Conservation (phyloP, 208 protist species). For the Trypanosoma brucei region DNA sequence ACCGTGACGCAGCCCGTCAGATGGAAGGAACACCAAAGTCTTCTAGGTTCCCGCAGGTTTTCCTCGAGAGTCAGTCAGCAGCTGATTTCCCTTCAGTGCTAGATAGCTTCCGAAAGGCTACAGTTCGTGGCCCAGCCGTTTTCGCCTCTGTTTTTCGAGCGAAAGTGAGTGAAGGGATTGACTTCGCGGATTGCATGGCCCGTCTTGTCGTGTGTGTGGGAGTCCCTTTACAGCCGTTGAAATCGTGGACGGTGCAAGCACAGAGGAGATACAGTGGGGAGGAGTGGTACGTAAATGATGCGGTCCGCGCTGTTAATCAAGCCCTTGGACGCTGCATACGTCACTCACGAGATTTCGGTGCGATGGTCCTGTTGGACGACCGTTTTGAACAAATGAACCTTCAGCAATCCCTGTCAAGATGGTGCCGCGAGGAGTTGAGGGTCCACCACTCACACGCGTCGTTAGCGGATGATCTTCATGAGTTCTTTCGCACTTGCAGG, state of each 20-base stretch:
- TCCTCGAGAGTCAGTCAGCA: slow-evolving; percentile 19
- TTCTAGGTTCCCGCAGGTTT: slow-evolving; percentile 1
- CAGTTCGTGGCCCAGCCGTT: slow-evolving; percentile 21
- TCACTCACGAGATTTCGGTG: slow-evolving; percentile 92
- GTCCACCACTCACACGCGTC: slow-evolving; percentile 16
- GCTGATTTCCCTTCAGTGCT: slow-evolving; percentile 15
- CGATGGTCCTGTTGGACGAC: slow-evolving; percentile 91
- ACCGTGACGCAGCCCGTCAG: neutral
- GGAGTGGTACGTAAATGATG: slow-evolving; percentile 89
- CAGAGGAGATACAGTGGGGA: slow-evolving; percentile 63
- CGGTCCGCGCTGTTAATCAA: slow-evolving; percentile 94
- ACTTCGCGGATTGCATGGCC: slow-evolving; percentile 93
- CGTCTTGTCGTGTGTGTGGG: slow-evolving; percentile 93
- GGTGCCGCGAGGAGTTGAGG: slow-evolving; percentile 44
- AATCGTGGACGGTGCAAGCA: slow-evolving; percentile 49
- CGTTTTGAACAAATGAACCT: slow-evolving; percentile 51
- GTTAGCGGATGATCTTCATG: slow-evolving; percentile 8
- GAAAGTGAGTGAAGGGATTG: slow-evolving; percentile 94
- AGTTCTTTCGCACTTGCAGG: slow-evolving; percentile 10
- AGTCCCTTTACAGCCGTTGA: slow-evolving; percentile 70
- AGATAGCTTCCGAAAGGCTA: slow-evolving; percentile 13
- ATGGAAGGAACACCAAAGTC: slow-evolving; percentile 2
- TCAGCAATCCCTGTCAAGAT: slow-evolving; percentile 39
- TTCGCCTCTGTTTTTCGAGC: slow-evolving; percentile 93
- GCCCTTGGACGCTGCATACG: slow-evolving; percentile 94